Evolutionary conservation across 2,329 filamentous ascomycete species (phyloP).

Genomic region (Penicillium palitans): DNA sequence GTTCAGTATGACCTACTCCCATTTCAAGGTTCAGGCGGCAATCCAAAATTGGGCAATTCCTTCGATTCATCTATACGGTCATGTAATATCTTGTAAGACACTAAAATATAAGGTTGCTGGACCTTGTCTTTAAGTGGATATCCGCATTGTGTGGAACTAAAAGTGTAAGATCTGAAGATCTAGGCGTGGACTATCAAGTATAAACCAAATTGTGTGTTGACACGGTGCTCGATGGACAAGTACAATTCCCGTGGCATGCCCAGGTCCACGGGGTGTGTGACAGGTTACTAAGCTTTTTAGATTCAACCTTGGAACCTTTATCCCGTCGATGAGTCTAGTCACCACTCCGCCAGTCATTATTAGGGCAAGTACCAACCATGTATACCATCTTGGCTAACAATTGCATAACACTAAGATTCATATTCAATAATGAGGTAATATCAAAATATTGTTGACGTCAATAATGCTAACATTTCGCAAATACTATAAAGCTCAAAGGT

Average conservation of each 20-base stretch:
- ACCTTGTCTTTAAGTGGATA: slow-evolving; percentile 5
- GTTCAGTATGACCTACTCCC: slow-evolving; percentile 39
- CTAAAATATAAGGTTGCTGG: slow-evolving; percentile 12
- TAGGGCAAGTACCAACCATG: neutral
- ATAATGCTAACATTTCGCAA: too few relatives aligned
- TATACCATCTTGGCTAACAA: neutral
- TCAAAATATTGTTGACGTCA: neutral
- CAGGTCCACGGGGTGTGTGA: neutral
- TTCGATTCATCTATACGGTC: slow-evolving; percentile 8
- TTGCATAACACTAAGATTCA: neutral
- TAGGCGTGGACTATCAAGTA: neutral
- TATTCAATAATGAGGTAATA: too few relatives aligned
- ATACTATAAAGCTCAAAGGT: neutral
- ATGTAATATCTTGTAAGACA: neutral
- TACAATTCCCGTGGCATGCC: neutral
- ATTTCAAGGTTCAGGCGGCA: slow-evolving; percentile 37
- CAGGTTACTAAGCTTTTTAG: neutral
- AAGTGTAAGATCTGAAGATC: neutral
- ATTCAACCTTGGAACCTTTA: neutral
- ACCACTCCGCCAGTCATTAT: neutral
- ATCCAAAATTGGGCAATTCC: slow-evolving; percentile 33
- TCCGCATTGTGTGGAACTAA: slow-evolving; percentile 3
- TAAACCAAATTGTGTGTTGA: neutral
- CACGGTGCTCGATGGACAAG: neutral
- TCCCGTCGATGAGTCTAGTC: neutral